Percentiles rank a stretch among this genome's conserved stretches.
These are phyloP conservation scores for Chrysosporium queenslandicum DNA, from an alignment of 2,329 filamentous ascomycete genomes.

Conservation along the genomic window DNA sequence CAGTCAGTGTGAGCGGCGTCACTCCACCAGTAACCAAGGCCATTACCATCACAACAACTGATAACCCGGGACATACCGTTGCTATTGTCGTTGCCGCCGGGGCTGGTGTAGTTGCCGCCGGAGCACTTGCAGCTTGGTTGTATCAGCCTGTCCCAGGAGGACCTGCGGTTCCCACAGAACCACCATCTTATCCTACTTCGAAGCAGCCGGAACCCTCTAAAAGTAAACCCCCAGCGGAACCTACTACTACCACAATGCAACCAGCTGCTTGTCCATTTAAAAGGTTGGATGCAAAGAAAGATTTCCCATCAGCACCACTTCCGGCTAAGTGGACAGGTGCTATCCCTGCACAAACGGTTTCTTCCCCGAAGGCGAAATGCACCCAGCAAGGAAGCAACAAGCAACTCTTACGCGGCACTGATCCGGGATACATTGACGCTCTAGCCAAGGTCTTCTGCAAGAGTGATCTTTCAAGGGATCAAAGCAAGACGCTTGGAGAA, in stretches of 20 bases:
- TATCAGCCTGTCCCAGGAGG: slow-evolving; percentile 9
- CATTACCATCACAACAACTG: slow-evolving; percentile 10
- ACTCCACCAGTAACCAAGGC: slow-evolving; percentile 8
- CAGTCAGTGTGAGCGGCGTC: slow-evolving; percentile 4
- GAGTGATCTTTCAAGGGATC: slow-evolving; percentile 7
- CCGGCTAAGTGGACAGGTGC: slow-evolving; percentile 7
- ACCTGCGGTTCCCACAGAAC: slow-evolving; percentile 7
- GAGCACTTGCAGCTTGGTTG: slow-evolving; percentile 11
- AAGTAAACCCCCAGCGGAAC: neutral
- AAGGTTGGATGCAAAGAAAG: neutral
- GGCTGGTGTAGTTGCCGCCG: slow-evolving; percentile 10
- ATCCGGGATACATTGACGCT: slow-evolving; percentile 2
- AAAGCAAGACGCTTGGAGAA: neutral
- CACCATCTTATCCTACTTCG: slow-evolving; percentile 4
- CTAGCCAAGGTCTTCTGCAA: slow-evolving; percentile 9
- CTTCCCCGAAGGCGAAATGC: neutral
- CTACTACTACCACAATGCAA: neutral
- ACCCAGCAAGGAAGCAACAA: slow-evolving; percentile 2
- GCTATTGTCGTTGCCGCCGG: slow-evolving; percentile 9
- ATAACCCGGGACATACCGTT: slow-evolving; percentile 8
- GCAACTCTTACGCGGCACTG: slow-evolving; percentile 5
- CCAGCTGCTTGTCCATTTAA: slow-evolving; percentile 6
- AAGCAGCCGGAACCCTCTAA: neutral
- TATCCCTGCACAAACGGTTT: slow-evolving; percentile 1
- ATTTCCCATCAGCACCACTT: neutral